Percentiles rank a stretch among this genome's conserved stretches.
These are phyloP conservation scores for Dittrichia graveolens DNA, from an alignment of 129 eudicot species.

Conservation along the genomic window DNA sequence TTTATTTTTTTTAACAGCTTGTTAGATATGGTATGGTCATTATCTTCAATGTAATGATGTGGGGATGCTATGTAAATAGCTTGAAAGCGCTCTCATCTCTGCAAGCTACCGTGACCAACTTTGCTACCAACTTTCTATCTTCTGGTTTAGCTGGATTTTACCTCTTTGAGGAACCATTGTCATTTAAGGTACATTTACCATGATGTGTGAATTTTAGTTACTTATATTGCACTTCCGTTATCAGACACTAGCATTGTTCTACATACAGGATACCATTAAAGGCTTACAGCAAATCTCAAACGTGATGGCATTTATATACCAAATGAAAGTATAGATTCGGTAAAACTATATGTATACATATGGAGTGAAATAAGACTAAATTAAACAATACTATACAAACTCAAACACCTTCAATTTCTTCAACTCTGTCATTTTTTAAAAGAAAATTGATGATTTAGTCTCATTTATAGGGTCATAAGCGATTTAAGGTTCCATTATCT, in stretches of 20 bases:
- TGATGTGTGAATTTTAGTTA: neutral
- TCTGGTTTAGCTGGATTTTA: conserved; percentile 93
- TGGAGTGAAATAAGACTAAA: no score
- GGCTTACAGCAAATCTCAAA: neutral
- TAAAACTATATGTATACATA: no score
- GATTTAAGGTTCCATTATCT: no score
- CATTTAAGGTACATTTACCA: conserved; percentile 56
- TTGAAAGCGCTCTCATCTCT: conserved; percentile 90
- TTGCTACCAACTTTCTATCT: conserved; percentile 87
- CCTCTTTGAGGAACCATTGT: conserved; percentile 71
- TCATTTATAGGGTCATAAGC: no score
- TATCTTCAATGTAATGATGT: conserved; percentile 77
- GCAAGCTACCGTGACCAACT: conserved; percentile 96
- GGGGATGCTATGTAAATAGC: conserved; percentile 98
- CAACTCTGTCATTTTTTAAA: no score
- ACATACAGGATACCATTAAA: neutral
- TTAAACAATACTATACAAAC: no score
- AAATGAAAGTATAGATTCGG: no score
- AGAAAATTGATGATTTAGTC: no score
- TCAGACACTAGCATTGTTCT: neutral
- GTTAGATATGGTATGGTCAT: conserved; percentile 69
- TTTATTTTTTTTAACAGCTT: conserved; percentile 48
- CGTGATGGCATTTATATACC: no score
- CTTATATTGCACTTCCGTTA: neutral
- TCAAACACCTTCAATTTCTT: no score